Evolutionary conservation across 2,329 filamentous ascomycete genomes (phyloP).

Genomic region (Cytospora chrysosperma): DNA sequence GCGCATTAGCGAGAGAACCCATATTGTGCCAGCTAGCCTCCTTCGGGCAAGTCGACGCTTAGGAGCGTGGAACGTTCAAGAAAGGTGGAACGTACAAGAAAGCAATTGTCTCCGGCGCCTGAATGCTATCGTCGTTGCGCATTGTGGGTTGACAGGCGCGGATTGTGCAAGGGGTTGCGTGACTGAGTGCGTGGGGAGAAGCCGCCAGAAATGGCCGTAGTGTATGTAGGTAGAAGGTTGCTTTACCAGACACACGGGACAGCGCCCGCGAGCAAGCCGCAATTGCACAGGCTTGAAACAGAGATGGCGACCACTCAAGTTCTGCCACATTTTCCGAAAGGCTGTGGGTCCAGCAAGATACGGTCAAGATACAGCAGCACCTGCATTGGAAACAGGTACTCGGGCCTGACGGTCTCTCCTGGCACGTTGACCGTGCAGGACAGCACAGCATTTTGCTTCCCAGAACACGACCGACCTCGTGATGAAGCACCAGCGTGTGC

Average conservation of each 20-base stretch:
- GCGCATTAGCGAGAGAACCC: neutral
- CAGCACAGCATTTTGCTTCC: neutral
- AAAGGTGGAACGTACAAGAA: too few relatives aligned
- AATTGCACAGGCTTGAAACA: neutral
- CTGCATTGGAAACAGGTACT: constrained; percentile 11
- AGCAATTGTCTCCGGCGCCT: neutral
- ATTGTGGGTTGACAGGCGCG: neutral
- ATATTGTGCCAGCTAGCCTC: neutral
- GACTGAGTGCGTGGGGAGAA: neutral
- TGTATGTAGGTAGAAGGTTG: neutral
- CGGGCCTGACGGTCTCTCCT: neutral
- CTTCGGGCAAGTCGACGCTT: neutral
- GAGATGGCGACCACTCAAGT: constrained; percentile 5
- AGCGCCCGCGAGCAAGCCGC: neutral
- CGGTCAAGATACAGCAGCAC: neutral
- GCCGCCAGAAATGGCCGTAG: neutral
- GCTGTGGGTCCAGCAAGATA: neutral
- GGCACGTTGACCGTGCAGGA: constrained; percentile 10
- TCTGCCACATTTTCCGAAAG: constrained; percentile 12
- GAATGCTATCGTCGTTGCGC: neutral
- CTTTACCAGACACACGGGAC: constrained; percentile 10
- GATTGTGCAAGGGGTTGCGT: neutral
- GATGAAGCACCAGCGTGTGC: neutral
- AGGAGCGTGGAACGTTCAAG: neutral
- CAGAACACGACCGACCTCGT: neutral